Evolutionary conservation across 202 grass and related monocot species (phyloP).

Genomic region (Brachypodium distachyon): DNA sequence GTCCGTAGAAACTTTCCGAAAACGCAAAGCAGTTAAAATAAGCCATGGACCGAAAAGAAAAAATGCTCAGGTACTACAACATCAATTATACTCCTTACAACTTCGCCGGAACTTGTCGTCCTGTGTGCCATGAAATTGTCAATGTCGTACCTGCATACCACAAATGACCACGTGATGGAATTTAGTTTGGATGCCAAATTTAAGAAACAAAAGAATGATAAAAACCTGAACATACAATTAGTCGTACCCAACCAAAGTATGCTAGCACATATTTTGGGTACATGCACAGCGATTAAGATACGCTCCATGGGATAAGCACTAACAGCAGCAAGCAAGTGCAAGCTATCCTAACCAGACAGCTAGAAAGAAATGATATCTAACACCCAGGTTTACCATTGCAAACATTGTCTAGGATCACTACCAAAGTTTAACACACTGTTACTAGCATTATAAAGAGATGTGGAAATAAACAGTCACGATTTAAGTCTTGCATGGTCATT

Average conservation of each 20-base stretch:
- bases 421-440: background rate
- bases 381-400: background rate
- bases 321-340: background rate
- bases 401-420: background rate
- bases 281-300: background rate
- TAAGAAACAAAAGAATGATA: background rate
- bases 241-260: background rate
- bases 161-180: slow-evolving; percentile 7
- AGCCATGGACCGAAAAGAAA: background rate
- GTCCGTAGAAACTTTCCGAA: background rate
- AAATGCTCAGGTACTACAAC: background rate
- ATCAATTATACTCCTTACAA: slow-evolving; percentile 45
- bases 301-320: background rate
- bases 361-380: slow-evolving; percentile 6
- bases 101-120: slow-evolving; percentile 39
- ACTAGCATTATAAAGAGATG: background rate
- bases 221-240: background rate
- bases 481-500: background rate
- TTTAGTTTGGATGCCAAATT: background rate
- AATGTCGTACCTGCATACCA: slow-evolving; percentile 62
- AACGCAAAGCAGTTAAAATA: background rate
- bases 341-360: background rate
- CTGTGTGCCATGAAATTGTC: slow-evolving; percentile 44
- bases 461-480: background rate
- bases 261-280: background rate